Evolutionary conservation across 345 rosid genomes (phyloP).

Genomic region (Mallotus nudiflorus): DNA sequence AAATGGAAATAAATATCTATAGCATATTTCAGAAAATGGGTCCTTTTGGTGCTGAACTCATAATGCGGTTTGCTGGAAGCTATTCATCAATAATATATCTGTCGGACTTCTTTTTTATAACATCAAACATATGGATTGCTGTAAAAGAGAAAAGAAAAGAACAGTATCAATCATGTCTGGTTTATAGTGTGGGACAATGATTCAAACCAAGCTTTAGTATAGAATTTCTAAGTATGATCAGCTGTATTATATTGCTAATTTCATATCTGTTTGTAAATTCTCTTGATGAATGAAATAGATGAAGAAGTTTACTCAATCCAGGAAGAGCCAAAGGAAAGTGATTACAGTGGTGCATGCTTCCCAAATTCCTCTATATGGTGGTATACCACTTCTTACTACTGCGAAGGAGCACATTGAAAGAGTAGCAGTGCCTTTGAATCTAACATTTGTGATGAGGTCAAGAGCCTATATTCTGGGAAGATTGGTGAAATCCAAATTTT

Average conservation of each 20-base stretch:
- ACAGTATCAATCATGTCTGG: too few relatives aligned
- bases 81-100: too few relatives aligned
- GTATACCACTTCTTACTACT: slow-evolving; percentile 46
- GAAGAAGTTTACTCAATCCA: slow-evolving; percentile 68
- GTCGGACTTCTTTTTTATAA: too few relatives aligned
- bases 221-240: too few relatives aligned
- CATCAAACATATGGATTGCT: too few relatives aligned
- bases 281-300: slow-evolving; percentile 39
- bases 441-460: slow-evolving; percentile 72
- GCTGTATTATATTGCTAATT: too few relatives aligned
- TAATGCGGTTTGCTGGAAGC: too few relatives aligned
- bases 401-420: slow-evolving; percentile 37
- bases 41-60: too few relatives aligned
- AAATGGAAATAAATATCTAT: neutral
- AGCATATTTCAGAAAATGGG: too few relatives aligned
- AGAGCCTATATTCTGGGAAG: slow-evolving; percentile 80
- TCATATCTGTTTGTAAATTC: neutral
- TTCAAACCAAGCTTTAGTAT: too few relatives aligned
- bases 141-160: too few relatives aligned
- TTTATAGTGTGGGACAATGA: too few relatives aligned
- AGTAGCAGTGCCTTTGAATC: slow-evolving; percentile 63
- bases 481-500: slow-evolving; percentile 49
- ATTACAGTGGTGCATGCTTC: slow-evolving; percentile 56
- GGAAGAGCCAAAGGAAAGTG: slow-evolving; percentile 49
- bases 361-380: slow-evolving; percentile 88